Base-by-base conservation (phyloP, 2,329 filamentous ascomycete species). In the Aureobasidium sp. region DNA sequence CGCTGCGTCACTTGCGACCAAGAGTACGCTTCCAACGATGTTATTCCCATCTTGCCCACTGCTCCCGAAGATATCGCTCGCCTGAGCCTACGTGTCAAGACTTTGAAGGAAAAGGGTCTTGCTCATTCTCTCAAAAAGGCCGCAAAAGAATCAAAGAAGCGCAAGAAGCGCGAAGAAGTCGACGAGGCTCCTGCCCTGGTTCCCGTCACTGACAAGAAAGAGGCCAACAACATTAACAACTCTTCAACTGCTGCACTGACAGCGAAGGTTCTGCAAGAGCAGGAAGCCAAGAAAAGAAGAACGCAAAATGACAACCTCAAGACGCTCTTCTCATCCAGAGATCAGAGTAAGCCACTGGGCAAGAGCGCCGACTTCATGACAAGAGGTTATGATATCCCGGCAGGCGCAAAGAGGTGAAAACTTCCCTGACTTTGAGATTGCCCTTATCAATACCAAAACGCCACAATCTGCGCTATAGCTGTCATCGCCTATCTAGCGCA, bases 41-140 rank as follows among this genome's bases (percentile, higher is more conserved):
- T 96, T 20, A 87, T 99, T n/a, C 79, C 89, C 0, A 90, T 99
- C 53, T 77, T 97, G 6, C 86, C 94, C 0, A 84, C 83, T 0
- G 80, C 84, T 2, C 82, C 88, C 62, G 79, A 82, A 17, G 94
- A 97, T 51, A 81, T 92, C 43, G 82, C 86, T 34, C 82, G 80
- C 55, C 77, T 97, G 39, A 77, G 84, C 26, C 78, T 84, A 48
- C 81, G 94, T 57, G 80, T 86, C 6, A 86, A 87, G 50, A 84
- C 80, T n/a, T 77, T 99, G 15, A 84, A 82, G 50, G 82, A 87
- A 3, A 81, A 85, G 34, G 89, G 91, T 0, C 78, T 97, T 29
- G 85, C 92, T 1, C 94, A 99, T 72, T 91, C 87, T 0, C 76
- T 97, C 39, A 97, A 97, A 77, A 97, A 96, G 74, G 87, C 79